phyloP scores from a whole-genome alignment of 106 monocot genomes.

The Amphibolis antarctica region DNA sequence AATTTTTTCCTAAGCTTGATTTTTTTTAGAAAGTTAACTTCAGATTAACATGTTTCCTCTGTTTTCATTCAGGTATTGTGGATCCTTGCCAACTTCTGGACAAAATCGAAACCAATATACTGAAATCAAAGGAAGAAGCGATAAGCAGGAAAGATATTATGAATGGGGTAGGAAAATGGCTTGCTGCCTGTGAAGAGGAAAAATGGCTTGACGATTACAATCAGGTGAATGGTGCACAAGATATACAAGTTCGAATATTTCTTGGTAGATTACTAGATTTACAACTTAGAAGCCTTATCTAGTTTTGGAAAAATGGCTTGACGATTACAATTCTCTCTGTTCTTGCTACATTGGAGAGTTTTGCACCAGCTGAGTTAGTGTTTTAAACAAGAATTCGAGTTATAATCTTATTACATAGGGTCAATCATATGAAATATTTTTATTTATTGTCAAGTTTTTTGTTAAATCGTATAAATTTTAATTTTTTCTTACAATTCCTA shows the following conservation, averaged over 20 bases:
- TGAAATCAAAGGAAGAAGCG: conserved; percentile 49
- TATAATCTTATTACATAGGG: too few species aligned
- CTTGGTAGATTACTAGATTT: too few species aligned
- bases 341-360: too few species aligned
- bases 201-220: conserved; percentile 81
- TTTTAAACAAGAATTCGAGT: background rate
- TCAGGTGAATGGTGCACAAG: too few species aligned
- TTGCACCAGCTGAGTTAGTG: background rate
- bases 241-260: too few species aligned
- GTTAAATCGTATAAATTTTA: background rate
- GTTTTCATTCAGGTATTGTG: conserved; percentile 45
- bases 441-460: background rate
- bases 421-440: too few species aligned
- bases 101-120: conserved; percentile 73
- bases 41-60: background rate
- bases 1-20: too few species aligned
- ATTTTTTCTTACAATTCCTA: background rate
- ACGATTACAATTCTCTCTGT: too few species aligned
- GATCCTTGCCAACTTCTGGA: conserved; percentile 76
- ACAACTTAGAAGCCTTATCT: too few species aligned
- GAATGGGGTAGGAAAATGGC: conserved; percentile 55
- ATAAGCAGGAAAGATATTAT: conserved; percentile 54
- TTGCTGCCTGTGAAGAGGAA: conserved; percentile 69
- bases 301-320: too few species aligned
- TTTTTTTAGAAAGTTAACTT: background rate